A percentile compares a stretch with the other conserved stretches of the same genome.
phyloP scores from a whole-genome alignment of 495 filamentous ascomycete genomes.

The Collariella sp. region DNA sequence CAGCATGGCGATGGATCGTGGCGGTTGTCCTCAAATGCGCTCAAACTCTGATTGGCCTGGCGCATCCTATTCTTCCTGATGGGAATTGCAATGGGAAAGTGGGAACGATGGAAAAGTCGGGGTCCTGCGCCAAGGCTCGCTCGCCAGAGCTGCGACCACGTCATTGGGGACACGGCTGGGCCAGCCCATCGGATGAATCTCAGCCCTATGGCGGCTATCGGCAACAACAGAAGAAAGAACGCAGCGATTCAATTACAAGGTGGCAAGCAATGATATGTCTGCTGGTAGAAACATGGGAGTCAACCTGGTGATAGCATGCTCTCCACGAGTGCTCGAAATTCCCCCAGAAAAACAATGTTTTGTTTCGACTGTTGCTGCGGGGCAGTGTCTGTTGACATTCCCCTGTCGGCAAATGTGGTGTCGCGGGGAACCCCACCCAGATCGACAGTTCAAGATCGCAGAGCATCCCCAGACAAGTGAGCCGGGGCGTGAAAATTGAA shows the following conservation, averaged over 20 bases:
- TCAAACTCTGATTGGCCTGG: conserved; percentile 19
- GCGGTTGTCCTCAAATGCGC: conserved; percentile 9
- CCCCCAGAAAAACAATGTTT: too few relatives aligned
- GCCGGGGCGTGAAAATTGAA: not conserved
- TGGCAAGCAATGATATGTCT: too few relatives aligned
- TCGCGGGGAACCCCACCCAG: not conserved
- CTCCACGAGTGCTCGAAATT: too few relatives aligned
- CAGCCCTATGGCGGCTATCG: conserved; percentile 13
- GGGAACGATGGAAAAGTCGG: conserved; percentile 1
- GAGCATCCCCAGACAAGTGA: not conserved
- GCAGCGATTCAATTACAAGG: too few relatives aligned
- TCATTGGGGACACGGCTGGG: conserved; percentile 2
- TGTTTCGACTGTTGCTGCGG: too few relatives aligned
- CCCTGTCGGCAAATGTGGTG: not conserved
- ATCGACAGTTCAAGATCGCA: not conserved
- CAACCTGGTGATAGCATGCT: too few relatives aligned
- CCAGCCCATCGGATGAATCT: conserved; percentile 1
- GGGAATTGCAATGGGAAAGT: conserved; percentile 7
- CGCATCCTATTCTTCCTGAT: not conserved
- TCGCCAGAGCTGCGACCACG: conserved; percentile 4
- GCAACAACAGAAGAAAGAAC: not conserved
- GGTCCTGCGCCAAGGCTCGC: conserved; percentile 15
- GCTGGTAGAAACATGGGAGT: too few relatives aligned
- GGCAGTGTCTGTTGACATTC: too few relatives aligned
- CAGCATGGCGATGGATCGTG: too few relatives aligned